Evolutionary conservation across 805 yeast genomes (phyloP).

Genomic region (Starmerella vaccinii): DNA sequence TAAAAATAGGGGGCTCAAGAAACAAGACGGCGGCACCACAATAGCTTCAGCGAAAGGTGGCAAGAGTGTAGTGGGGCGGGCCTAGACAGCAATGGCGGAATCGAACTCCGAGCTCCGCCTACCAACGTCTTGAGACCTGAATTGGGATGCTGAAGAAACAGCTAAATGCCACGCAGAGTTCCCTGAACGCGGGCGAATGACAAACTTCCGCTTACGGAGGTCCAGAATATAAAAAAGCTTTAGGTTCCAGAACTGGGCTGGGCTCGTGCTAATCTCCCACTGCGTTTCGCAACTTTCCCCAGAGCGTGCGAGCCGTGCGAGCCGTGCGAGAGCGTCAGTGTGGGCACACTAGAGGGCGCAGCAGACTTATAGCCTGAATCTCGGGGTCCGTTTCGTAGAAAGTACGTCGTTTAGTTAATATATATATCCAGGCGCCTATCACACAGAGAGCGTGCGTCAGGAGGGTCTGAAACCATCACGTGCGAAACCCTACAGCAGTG

Average conservation of each 20-base stretch:
- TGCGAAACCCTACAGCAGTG: background rate
- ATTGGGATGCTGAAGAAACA: no score
- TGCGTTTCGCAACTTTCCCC: background rate
- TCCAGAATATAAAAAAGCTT: background rate
- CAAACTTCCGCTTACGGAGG: background rate
- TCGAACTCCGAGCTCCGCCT: no score
- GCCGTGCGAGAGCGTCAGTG: no score
- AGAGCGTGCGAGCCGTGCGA: background rate
- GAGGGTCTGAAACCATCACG: background rate
- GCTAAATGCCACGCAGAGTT: no score
- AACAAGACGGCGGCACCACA: no score
- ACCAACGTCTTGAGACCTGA: no score
- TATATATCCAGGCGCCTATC: background rate
- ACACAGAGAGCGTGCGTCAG: background rate
- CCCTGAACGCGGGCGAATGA: no score
- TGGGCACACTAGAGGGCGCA: background rate
- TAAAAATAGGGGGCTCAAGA: no score
- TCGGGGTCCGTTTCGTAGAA: background rate
- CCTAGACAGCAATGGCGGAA: no score
- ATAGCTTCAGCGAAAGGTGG: no score
- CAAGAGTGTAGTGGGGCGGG: no score
- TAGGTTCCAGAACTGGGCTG: background rate
- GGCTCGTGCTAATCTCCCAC: background rate
- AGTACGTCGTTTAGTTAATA: background rate
- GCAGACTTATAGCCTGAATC: background rate